Base-by-base conservation (phyloP, 176 grass and related monocot species). In the Cymbopogon citratus region DNA sequence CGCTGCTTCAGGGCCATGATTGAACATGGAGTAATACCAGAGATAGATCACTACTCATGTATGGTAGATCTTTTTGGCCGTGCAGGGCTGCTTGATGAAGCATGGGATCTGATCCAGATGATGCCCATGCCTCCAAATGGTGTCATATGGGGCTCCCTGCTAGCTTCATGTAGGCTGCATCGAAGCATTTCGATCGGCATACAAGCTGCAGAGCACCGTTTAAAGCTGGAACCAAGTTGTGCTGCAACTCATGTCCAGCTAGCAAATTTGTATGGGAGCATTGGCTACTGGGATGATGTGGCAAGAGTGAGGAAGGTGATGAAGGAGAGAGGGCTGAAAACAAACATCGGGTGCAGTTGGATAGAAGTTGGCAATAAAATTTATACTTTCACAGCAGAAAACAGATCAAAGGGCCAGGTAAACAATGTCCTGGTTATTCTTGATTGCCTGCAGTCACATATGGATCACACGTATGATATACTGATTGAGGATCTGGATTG, bases 11-110 rank as follows among this genome's bases (percentile, higher is more conserved):
- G 69, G 39, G 43, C 68, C 34, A 87, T 84, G 80, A 77, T 75
- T 44, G 71, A 39, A 29, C 84, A 52, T 80, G 85, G 88, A 77
- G 67, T 94, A 35, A 38, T 79, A 63, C 92, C 81, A n/a, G 66
- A 77, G 81, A 34, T 91, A 33, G 84, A 91, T 83, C 89, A 94
- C 52, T 94, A 94, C 48, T 85, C 86, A 25, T 94, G 92, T 52
- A 82, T 91, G 84, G 83, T 94, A 3, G 92, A 94, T 73, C 89
- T 94, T 39, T 81, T 94, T 12, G 86, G 86, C 3, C 84, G 84
- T 69, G 86, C 86, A 78, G 92, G 89, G 12, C 59, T 87, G 63
- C 10, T 89, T 54, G 76, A 91, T 69, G 86, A 94, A 87, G 84
- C 89, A 5, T 82, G 81, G 44, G 61, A 84, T 63, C 63, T 94